A percentile compares a stretch with the other conserved stretches of the same genome.
These are phyloP conservation scores for Gardenia jasminoides DNA, from an alignment of 257 asterid genomes.

Conservation along the genomic window DNA sequence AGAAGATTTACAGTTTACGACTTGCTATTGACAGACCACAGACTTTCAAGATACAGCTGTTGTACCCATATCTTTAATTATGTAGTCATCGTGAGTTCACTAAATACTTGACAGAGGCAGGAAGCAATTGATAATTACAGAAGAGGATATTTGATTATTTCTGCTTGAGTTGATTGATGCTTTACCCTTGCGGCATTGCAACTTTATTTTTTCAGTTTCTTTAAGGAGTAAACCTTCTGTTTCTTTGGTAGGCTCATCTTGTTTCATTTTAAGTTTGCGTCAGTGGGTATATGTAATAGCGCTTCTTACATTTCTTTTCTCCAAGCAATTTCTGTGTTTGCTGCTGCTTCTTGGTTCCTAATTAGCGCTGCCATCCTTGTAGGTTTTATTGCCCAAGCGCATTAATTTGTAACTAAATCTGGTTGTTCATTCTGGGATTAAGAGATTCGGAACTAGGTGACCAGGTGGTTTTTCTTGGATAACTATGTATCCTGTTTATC, in stretches of 20 bases:
- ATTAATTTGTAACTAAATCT: not conserved
- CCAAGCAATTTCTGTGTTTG: not conserved
- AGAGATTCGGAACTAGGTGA: not conserved
- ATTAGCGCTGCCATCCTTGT: not conserved
- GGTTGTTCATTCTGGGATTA: not conserved
- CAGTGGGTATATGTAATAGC: not conserved
- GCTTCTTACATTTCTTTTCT: not conserved
- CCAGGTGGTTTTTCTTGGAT: not conserved
- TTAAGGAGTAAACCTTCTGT: not conserved
- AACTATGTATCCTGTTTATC: constrained; percentile 36
- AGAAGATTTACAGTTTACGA: too few relatives aligned
- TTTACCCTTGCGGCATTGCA: too few relatives aligned
- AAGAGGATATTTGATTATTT: too few relatives aligned
- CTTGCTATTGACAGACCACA: too few relatives aligned
- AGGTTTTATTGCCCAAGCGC: not conserved
- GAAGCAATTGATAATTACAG: too few relatives aligned
- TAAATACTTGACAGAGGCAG: too few relatives aligned
- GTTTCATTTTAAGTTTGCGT: too few relatives aligned
- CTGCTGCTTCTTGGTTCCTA: not conserved
- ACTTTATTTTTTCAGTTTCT: too few relatives aligned
- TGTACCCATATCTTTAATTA: too few relatives aligned
- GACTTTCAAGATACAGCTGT: too few relatives aligned
- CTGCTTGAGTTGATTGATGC: too few relatives aligned
- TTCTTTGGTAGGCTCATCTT: not conserved
- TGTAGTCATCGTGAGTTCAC: too few relatives aligned